phyloP scores from a whole-genome alignment of 768 basidiomycete genomes.

The Tylopilus sp. region DNA sequence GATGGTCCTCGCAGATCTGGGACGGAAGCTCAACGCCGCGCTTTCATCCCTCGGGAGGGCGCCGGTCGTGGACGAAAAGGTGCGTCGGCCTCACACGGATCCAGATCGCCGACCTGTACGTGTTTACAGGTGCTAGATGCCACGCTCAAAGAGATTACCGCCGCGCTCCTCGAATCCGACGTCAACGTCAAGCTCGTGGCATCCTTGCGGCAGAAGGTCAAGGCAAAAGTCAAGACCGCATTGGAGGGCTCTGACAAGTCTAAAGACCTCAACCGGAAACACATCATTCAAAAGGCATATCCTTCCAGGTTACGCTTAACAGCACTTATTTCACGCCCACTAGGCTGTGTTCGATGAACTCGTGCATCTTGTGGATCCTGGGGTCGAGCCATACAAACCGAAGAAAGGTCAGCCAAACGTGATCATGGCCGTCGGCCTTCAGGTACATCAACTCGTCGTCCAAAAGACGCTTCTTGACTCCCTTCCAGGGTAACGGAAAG shows the following conservation, averaged over 20 bases:
- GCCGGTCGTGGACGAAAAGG: conserved; percentile 90
- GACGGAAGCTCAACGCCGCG: conserved; percentile 89
- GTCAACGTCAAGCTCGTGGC: conserved; percentile 98
- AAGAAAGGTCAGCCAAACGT: conserved; percentile 93
- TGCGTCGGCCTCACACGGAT: conserved; percentile 27
- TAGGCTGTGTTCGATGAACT: conserved; percentile 97
- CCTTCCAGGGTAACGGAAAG: conserved; percentile 86
- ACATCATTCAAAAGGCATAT: conserved; percentile 89
- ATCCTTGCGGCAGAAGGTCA: conserved; percentile 82
- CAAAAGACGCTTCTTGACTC: neutral
- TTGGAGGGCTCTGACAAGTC: conserved; percentile 71
- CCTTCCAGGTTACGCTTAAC: neutral
- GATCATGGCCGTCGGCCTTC: conserved; percentile 96
- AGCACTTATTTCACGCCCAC: conserved; percentile 10
- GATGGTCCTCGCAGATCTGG: conserved; percentile 97
- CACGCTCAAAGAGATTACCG: conserved; percentile 90
- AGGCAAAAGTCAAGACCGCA: conserved; percentile 81
- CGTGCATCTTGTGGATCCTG: conserved; percentile 92
- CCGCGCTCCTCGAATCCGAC: conserved; percentile 92
- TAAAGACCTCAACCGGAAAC: conserved; percentile 79
- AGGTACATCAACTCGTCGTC: conserved; percentile 48
- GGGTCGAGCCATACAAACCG: conserved; percentile 93
- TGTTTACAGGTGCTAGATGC: conserved; percentile 80
- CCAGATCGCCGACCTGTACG: conserved; percentile 2
- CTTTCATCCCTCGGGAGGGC: conserved; percentile 85